phyloP scores from a whole-genome alignment of 306 rosid species.

The Oxytropis ochrocephala region DNA sequence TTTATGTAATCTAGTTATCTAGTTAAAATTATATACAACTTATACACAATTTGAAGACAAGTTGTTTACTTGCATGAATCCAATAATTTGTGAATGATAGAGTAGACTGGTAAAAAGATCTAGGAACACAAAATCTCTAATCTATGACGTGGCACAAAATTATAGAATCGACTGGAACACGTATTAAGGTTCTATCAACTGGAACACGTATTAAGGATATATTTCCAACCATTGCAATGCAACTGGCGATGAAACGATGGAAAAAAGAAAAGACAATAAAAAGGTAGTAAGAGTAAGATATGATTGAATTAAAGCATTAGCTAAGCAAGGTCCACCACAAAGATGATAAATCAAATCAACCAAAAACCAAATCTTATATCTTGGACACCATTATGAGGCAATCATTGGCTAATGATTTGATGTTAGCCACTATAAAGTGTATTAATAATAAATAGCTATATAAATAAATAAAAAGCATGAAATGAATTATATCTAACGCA shows the following conservation, averaged over 20 bases:
- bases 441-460: no score
- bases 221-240: constrained; percentile 9
- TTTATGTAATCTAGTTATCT: no score
- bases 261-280: constrained; percentile 4
- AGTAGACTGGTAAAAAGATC: neutral
- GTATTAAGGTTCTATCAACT: constrained; percentile 6
- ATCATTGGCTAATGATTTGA: constrained; percentile 22
- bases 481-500: no score
- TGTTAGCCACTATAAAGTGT: neutral
- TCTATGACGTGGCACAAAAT: constrained; percentile 8
- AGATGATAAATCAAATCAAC: constrained; percentile 23
- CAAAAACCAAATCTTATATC: neutral
- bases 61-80: neutral
- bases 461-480: no score
- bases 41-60: no score
- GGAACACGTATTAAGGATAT: constrained; percentile 26
- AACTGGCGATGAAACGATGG: constrained; percentile 5
- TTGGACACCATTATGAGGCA: constrained; percentile 14
- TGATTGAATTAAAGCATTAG: constrained; percentile 38
- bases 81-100: neutral
- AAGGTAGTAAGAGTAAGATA: constrained; percentile 20
- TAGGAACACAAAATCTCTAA: neutral
- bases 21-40: no score
- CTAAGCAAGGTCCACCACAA: constrained; percentile 39
- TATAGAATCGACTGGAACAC: constrained; percentile 19